phyloP scores from a whole-genome alignment of 331 rosid genomes.

The Acacia pycnantha region DNA sequence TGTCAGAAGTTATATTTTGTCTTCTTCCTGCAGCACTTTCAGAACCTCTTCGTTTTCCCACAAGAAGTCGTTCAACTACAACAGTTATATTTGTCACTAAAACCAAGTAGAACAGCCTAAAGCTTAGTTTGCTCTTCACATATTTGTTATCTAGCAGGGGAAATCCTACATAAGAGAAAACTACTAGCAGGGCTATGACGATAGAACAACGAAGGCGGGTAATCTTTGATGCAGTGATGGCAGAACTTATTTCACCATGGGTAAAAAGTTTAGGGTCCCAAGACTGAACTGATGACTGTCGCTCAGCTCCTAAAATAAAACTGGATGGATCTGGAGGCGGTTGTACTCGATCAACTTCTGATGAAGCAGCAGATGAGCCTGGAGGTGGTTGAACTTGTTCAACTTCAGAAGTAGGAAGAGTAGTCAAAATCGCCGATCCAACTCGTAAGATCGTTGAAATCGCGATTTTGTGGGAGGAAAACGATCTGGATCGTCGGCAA shows the following conservation, averaged over 20 bases:
- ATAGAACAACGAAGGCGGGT: conserved; percentile 56
- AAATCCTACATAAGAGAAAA: conserved; percentile 50
- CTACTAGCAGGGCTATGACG: conserved; percentile 52
- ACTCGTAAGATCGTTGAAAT: too few species aligned
- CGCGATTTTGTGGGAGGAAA: too few species aligned
- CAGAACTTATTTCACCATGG: conserved; percentile 46
- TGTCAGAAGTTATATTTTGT: conserved; percentile 16
- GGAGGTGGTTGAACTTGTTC: conserved; percentile 26
- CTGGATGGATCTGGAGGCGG: conserved; percentile 25
- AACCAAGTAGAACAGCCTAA: conserved; percentile 67
- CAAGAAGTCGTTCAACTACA: conserved; percentile 51
- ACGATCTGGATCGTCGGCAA: too few species aligned
- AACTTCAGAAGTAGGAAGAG: conserved; percentile 35
- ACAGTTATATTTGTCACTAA: conserved; percentile 62
- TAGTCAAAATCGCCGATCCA: too few species aligned
- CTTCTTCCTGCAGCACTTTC: conserved; percentile 22
- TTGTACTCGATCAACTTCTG: conserved; percentile 28
- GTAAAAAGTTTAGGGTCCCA: conserved; percentile 27
- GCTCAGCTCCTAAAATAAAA: conserved; percentile 30
- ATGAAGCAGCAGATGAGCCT: conserved; percentile 29
- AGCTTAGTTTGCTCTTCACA: conserved; percentile 40
- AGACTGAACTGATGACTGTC: neutral
- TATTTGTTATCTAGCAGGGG: conserved; percentile 44
- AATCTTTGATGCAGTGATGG: conserved; percentile 52
- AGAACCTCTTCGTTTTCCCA: conserved; percentile 21